Conservation (phyloP, 139 green algal genomes). For the Zygnema circumcarinatum region DNA sequence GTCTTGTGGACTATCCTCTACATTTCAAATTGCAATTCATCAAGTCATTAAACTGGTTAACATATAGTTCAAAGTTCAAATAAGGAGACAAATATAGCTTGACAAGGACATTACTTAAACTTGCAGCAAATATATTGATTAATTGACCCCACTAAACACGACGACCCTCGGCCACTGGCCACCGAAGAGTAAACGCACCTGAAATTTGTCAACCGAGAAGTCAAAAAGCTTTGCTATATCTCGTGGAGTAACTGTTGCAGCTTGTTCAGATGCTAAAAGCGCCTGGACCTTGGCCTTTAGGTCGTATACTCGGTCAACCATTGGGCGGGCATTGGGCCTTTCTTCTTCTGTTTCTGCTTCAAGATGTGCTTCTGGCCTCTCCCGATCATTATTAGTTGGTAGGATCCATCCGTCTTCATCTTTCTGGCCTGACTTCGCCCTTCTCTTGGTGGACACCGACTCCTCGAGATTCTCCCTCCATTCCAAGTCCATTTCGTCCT, state of each 20-base stretch:
- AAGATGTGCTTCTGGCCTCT: not conserved
- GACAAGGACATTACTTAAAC: too few relatives aligned
- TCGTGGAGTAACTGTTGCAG: slow-evolving; percentile 1
- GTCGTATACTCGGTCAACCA: slow-evolving; percentile 43
- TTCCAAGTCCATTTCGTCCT: too few relatives aligned
- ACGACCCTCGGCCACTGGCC: too few relatives aligned
- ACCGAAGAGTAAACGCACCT: slow-evolving; percentile 28
- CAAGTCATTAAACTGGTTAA: too few relatives aligned
- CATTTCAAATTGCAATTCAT: too few relatives aligned
- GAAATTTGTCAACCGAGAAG: slow-evolving; percentile 60
- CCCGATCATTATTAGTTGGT: not conserved
- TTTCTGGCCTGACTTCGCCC: not conserved
- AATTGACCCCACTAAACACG: too few relatives aligned
- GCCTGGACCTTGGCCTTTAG: slow-evolving; percentile 8
- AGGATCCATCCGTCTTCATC: not conserved
- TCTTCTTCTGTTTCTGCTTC: not conserved
- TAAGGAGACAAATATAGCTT: too few relatives aligned
- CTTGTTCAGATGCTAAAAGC: not conserved
- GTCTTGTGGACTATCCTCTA: too few relatives aligned
- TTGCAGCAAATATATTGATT: too few relatives aligned
- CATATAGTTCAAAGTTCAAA: too few relatives aligned
- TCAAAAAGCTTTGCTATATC: slow-evolving; percentile 48
- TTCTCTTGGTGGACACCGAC: too few relatives aligned
- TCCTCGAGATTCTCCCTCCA: not conserved
- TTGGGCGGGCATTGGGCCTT: not conserved